Percentiles rank a stretch among this genome's conserved stretches.
These are phyloP conservation scores for Catharanthus roseus DNA, from an alignment of 257 asterid genomes.

Conservation along the genomic window DNA sequence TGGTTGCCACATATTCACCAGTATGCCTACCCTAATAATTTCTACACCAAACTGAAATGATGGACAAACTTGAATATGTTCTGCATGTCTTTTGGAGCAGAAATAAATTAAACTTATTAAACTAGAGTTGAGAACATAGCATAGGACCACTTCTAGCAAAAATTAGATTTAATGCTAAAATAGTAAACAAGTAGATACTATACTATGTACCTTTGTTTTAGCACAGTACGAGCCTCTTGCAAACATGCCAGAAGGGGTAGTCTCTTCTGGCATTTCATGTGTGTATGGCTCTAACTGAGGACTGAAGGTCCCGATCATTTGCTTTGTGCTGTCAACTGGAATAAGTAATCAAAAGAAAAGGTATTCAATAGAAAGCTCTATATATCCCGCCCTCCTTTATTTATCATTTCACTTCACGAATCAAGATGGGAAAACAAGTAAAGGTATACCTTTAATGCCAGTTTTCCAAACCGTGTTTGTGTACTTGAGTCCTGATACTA, in stretches of 20 bases:
- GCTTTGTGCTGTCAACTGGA: conserved; percentile 83
- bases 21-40: not conserved
- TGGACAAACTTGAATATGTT: not conserved
- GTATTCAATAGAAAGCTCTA: conserved; percentile 3
- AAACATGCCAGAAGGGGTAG: conserved; percentile 88
- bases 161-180: not conserved
- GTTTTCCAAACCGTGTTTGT: conserved; percentile 72
- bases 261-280: conserved; percentile 90
- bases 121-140: not conserved
- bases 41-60: conserved; percentile 1
- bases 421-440: conserved; percentile 5
- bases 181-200: not conserved
- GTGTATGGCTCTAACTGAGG: conserved; percentile 84
- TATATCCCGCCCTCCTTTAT: too few relatives aligned
- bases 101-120: not conserved
- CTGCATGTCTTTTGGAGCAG: not conserved
- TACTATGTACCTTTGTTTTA: conserved; percentile 60
- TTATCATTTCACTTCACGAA: not conserved
- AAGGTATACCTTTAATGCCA: conserved; percentile 50
- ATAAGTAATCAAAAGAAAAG: conserved; percentile 2
- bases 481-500: conserved; percentile 68
- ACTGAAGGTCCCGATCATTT: conserved; percentile 97
- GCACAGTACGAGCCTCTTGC: conserved; percentile 95
- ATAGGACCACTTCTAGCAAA: not conserved
- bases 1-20: not conserved